phyloP scores from a whole-genome alignment of 1,284 basidiomycete genomes.

The Ustilago tritici region DNA sequence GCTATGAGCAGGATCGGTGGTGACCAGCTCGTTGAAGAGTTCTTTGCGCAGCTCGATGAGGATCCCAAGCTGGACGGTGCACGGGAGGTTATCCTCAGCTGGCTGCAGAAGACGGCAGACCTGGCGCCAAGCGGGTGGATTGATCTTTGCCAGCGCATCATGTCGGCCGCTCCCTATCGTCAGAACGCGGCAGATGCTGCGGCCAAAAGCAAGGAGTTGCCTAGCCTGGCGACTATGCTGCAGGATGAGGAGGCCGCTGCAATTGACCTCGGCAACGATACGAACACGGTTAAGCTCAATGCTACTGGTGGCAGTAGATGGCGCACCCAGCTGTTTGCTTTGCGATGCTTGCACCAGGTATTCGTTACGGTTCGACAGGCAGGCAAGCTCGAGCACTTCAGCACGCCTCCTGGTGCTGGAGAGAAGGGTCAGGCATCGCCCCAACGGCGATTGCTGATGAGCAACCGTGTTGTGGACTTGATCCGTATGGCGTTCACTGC shows the following conservation, averaged over 20 bases:
- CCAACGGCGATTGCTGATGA: slow-evolving; percentile 74
- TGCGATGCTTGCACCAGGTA: slow-evolving; percentile 91
- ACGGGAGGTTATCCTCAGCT: slow-evolving; percentile 89
- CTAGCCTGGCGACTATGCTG: slow-evolving; percentile 42
- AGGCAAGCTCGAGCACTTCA: slow-evolving; percentile 71
- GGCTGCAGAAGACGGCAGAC: slow-evolving; percentile 93
- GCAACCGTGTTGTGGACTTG: slow-evolving; percentile 87
- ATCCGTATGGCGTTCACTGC: slow-evolving; percentile 99
- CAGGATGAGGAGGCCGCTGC: slow-evolving; percentile 93
- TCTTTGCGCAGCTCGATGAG: slow-evolving; percentile 93
- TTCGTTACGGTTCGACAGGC: slow-evolving; percentile 81
- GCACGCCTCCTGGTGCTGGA: slow-evolving; percentile 74
- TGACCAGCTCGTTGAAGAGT: slow-evolving; percentile 89
- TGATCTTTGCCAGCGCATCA: slow-evolving; percentile 94
- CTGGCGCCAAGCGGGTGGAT: slow-evolving; percentile 97
- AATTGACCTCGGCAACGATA: slow-evolving; percentile 71
- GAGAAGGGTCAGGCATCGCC: slow-evolving; percentile 74
- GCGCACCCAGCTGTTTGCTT: slow-evolving; percentile 95
- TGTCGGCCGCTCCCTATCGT: slow-evolving; percentile 71
- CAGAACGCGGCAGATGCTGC: slow-evolving; percentile 13
- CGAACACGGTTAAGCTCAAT: slow-evolving; percentile 35
- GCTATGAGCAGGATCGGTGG: slow-evolving; percentile 93
- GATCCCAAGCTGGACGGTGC: slow-evolving; percentile 95
- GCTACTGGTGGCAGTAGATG: slow-evolving; percentile 74
- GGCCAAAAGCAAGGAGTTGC: slow-evolving; percentile 30